A percentile compares a stretch with the other conserved stretches of the same genome.
phyloP scores from a whole-genome alignment of 495 filamentous ascomycete species.

The Xylaria acuta region DNA sequence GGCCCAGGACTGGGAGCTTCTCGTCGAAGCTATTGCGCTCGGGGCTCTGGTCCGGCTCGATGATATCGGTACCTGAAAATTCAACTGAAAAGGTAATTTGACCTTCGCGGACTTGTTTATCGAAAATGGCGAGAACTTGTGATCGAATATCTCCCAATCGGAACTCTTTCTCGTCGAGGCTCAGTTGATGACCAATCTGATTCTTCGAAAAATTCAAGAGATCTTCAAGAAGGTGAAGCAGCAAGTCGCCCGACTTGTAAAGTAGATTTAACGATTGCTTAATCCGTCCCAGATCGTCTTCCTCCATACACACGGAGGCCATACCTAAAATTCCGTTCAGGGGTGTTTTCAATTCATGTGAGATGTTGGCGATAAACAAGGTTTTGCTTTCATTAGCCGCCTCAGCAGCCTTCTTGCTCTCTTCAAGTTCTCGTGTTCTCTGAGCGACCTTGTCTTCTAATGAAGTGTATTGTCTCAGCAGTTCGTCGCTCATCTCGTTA shows the following conservation, averaged over 20 bases:
- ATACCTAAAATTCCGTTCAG: conserved; percentile 93
- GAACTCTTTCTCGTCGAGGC: conserved; percentile 85
- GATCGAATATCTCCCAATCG: conserved; percentile 76
- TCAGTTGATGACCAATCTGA: conserved; percentile 80
- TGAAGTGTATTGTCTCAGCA: conserved; percentile 81
- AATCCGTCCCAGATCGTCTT: conserved; percentile 76
- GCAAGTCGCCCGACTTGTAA: conserved; percentile 87
- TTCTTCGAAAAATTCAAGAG: conserved; percentile 92
- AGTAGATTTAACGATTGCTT: conserved; percentile 83
- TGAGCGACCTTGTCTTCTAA: conserved; percentile 84
- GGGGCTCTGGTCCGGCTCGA: conserved; percentile 42
- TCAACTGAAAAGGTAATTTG: conserved; percentile 73
- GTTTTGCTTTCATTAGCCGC: conserved; percentile 95
- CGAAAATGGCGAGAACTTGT: conserved; percentile 84
- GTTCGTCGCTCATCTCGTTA: conserved; percentile 92
- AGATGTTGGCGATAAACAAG: conserved; percentile 94
- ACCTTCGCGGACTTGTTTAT: conserved; percentile 83
- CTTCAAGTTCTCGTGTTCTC: conserved; percentile 82
- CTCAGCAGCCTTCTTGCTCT: conserved; percentile 89
- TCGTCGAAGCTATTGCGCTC: conserved; percentile 45
- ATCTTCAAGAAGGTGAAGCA: conserved; percentile 89
- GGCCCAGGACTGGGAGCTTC: conserved; percentile 59
- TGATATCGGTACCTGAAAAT: conserved; percentile 60
- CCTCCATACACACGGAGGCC: conserved; percentile 89
- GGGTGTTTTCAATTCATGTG: conserved; percentile 91